Evolutionary conservation across 2,329 filamentous ascomycete species (phyloP), one percentile per base, ranked within the genome.

Genomic region (Malbranchea cinnamomea): DNA sequence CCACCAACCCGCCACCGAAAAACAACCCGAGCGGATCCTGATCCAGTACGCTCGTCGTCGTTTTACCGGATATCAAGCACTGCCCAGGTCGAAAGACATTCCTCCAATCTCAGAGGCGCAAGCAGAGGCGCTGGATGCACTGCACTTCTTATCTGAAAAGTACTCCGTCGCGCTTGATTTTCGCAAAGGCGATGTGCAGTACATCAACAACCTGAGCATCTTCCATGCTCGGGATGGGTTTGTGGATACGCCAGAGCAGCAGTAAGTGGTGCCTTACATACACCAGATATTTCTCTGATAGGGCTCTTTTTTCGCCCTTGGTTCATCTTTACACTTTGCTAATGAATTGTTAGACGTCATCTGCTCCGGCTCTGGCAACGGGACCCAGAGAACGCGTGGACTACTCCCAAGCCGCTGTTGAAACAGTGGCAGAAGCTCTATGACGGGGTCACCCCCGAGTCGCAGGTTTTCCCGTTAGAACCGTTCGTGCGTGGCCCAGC

Each of bases 31-130:
- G 41, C 59, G 68, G 1, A 47, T 76, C 1, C 49, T 70, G 5
- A 60, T 77, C 17, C 70, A 76, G 37, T 77, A 75, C 38, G 67
- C 65, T 0, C 63, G 72, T 2, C 60, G 71, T 1, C 56, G 53
- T 15, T 74, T 75, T 38, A 71, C 69, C 0, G 64, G 63, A 2
- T 66, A 56, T 33, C 46, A 49, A 31, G 53, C 50, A 1, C 49
- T 58, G 4, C 60, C 59, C 1, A 52, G 62, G 11, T 59, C 54
- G 0, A 29, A 47, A 0, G 32, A 49, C 10, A 58, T 67, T 6
- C 62, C 64, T 3, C 53, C 62, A 2, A 63, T 67, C 23, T 63
- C 53, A 0, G 61, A 67, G 46, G 62, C 59, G 0, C 63, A 68
- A 40, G 63, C 62, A 6, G 64, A 68, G 41, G 64, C 63, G 0